Evolutionary conservation across 2,329 filamentous ascomycete genomes (phyloP).

Genomic region (Waltergamsia citrina): DNA sequence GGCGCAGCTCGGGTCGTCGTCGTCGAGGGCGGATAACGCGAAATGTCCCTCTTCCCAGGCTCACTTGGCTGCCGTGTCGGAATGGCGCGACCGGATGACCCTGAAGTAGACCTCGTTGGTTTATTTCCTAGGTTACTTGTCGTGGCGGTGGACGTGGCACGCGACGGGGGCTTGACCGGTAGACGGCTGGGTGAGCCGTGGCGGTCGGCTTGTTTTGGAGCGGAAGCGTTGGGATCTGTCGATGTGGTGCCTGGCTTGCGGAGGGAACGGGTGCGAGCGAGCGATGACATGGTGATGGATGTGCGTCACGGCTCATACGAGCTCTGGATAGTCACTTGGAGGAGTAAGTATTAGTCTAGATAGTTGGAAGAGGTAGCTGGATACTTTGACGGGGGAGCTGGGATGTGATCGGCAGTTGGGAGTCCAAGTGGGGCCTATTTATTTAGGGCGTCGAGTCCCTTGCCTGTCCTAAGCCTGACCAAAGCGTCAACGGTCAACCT

Average conservation of each 20-base stretch:
- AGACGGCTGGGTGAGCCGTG: conserved; percentile 39
- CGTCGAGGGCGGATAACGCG: conserved; percentile 23
- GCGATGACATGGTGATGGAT: conserved; percentile 26
- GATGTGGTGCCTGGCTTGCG: conserved; percentile 25
- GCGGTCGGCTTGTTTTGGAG: conserved; percentile 15
- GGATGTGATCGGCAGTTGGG: too few species aligned
- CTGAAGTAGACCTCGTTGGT: background rate
- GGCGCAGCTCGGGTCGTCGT: conserved; percentile 15
- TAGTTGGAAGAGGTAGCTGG: background rate
- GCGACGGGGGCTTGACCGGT: conserved; percentile 33
- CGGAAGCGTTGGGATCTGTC: conserved; percentile 7
- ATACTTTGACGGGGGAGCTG: background rate
- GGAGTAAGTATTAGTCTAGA: too few species aligned
- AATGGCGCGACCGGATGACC: background rate
- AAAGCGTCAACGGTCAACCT: too few species aligned
- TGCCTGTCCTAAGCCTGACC: too few species aligned
- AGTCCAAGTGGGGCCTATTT: too few species aligned
- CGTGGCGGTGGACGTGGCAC: conserved; percentile 16
- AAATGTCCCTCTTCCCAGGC: conserved; percentile 11
- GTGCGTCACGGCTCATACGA: background rate
- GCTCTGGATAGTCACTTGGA: too few species aligned
- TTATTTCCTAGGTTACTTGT: conserved; percentile 2
- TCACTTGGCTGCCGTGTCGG: conserved; percentile 4
- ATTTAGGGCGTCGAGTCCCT: too few species aligned
- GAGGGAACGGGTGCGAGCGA: conserved; percentile 37